Evolutionary conservation across 495 filamentous ascomycete genomes (phyloP), one percentile per base, ranked within the genome.

Genomic region (Thozetella sp.): DNA sequence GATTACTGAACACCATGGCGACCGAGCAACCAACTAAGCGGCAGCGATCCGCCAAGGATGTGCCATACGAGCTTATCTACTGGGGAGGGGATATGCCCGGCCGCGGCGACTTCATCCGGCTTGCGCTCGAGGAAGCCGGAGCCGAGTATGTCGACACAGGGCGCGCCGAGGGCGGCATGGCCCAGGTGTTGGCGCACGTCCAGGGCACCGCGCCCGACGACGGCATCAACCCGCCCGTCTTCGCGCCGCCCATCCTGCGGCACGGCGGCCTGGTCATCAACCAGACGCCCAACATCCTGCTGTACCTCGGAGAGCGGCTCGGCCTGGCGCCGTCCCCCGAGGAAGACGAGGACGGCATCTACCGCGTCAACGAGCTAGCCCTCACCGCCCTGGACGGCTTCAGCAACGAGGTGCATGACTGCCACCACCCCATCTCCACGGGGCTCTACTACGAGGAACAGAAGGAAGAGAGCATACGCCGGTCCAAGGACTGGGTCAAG

Each of bases 361-460:
- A 84, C 45, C 76, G 75, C 27, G 71, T 90, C 37, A 81, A 87
- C 48, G 72, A 70, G 53, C 72, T 90, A 6, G 78, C 77, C n/a
- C 66, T 90, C 22, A 90, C 88, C 51, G 86, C 86, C n/a, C 68
- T 90, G 58, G 88, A 91, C 59, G 77, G 80, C 0, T 58, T 89
- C 57, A 78, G 77, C 59, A 85, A 89, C 59, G 88, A 91, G 67
- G 76, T 79, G 17, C 88, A 91, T 62, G 86, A 90, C 60, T 80
- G 77, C 46, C 88, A 91, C 59, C 88, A 91, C 61, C 88, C 88
- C 0, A 76, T 90, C 17, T 76, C 82, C 0, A 59, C 67, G 0
- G 62, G 63, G 3, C 62, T 80, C 25, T 89, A 87, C 59, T 91
- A 90, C 60, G 87, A 90, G 58, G 85, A 90, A 25, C 88, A 91